Percentiles rank a stretch among this genome's conserved stretches.
Conservation (phyloP, 331 rosid genomes). For the Pyracantha coccinea region DNA sequence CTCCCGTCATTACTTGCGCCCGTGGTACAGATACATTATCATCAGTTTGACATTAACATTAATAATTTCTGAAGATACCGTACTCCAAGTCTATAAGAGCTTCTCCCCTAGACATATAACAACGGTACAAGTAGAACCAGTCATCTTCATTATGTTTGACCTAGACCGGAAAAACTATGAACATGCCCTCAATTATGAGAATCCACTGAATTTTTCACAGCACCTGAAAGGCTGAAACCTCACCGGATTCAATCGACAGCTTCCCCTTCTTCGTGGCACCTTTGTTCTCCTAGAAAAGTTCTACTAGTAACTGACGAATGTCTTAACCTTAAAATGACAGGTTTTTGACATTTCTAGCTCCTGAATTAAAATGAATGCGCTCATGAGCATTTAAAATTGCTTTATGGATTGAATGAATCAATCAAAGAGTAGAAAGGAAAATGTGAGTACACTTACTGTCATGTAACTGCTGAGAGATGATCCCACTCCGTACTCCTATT, state of each 20-base stretch:
- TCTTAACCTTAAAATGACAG: conserved; percentile 60
- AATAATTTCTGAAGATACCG: conserved; percentile 31
- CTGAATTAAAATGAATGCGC: conserved; percentile 34
- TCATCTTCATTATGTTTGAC: conserved; percentile 2
- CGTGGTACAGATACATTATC: conserved; percentile 13
- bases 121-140: conserved; percentile 1
- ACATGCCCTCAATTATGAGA: neutral
- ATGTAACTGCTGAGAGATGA: conserved; percentile 68
- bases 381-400: conserved; percentile 1
- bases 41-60: conserved; percentile 6
- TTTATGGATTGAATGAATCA: neutral
- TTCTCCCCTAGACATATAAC: conserved; percentile 32
- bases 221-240: conserved; percentile 35
- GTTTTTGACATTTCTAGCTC: conserved; percentile 90
- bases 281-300: conserved; percentile 19
- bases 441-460: conserved; percentile 41
- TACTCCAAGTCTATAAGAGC: conserved; percentile 29
- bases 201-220: neutral
- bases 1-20: no score
- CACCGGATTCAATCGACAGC: conserved; percentile 33
- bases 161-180: neutral
- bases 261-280: conserved; percentile 30
- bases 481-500: conserved; percentile 81
- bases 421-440: neutral
- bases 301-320: conserved; percentile 21